Evolutionary conservation across 2,329 filamentous ascomycete species (phyloP), one percentile per base, ranked within the genome.

Genomic region (Knoxdaviesia capensis): DNA sequence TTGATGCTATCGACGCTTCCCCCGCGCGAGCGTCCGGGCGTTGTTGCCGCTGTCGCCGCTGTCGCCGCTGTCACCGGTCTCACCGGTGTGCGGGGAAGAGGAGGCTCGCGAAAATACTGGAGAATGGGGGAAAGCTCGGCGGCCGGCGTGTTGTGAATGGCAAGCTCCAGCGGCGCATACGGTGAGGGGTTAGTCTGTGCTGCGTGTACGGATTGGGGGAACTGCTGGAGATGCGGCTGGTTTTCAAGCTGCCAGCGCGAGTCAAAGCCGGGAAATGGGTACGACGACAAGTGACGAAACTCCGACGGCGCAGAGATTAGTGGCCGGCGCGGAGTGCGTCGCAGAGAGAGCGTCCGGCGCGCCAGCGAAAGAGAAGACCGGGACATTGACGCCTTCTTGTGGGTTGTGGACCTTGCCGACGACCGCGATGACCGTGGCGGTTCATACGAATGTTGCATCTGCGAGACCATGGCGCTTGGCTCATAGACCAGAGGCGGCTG

Each of bases 201-300:
- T 20, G 20, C 20, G 20, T 20, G 20, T 20, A 20, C 20, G 3
- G 20, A 20, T 20, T 20, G 20, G 2, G 20, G 20, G 20, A 20
- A 20, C 20, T 20, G 53, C 38, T 55, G 48, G 6, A 45, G 42
- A 49, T 41, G 57, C 33, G 39, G 36, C 36, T 49, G 45, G 11
- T 49, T 46, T 20, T 20, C 20, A 20, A 20, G 20, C 20, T 20
- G 20, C 20, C 20, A 20, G 20, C 20, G 20, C 20, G 20, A 20
- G 20, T 34, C 34, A 31, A 36, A 34, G 43, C 30, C 31, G 29
- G 57, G 53, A 41, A 60, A 57, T 39, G 62, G 59, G 44, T 59
- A 59, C n/a, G 63, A 57, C 39, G 67, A 58, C 40, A 77, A 49
- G 57, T 77, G 74, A 39, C 66, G 68, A 50, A 78, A 78, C 53